phyloP scores from a whole-genome alignment of 2,329 filamentous ascomycete species.

The Fusarium nematophilum region DNA sequence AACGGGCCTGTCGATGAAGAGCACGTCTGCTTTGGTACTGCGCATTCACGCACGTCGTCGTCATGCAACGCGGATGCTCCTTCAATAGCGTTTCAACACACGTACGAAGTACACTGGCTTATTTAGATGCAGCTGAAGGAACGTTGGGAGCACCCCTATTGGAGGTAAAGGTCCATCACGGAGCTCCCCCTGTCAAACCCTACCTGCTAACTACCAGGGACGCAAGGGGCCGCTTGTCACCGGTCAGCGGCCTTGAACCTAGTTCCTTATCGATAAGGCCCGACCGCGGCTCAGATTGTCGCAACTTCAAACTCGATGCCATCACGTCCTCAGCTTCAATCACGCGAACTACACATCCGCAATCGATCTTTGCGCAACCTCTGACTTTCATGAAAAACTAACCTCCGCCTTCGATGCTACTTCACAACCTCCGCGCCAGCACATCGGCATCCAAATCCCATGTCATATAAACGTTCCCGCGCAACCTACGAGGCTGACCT shows the following conservation, averaged over 20 bases:
- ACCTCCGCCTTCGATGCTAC: constrained; percentile 20
- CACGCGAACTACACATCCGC: constrained; percentile 8
- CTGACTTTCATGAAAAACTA: not conserved
- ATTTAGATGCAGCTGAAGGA: constrained; percentile 18
- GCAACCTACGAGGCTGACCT: constrained; percentile 82
- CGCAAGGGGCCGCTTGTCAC: constrained; percentile 6
- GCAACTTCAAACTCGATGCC: constrained; percentile 15
- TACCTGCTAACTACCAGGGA: not conserved
- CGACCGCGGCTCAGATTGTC: constrained; percentile 31
- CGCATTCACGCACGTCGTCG: not conserved
- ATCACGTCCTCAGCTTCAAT: constrained; percentile 22
- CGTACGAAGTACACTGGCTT: too few species aligned
- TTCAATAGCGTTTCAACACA: constrained; percentile 19
- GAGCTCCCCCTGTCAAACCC: constrained; percentile 25
- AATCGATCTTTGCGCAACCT: constrained; percentile 2
- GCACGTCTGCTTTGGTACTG: not conserved
- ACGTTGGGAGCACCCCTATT: constrained; percentile 20
- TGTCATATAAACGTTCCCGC: constrained; percentile 85
- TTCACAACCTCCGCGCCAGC: constrained; percentile 9
- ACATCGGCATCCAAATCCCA: constrained; percentile 50
- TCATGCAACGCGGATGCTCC: constrained; percentile 3
- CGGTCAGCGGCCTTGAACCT: constrained; percentile 14
- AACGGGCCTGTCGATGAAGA: not conserved
- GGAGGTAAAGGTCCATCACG: constrained; percentile 5
- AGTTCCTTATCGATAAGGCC: constrained; percentile 36